Evolutionary conservation across 1,284 basidiomycete genomes (phyloP).

Genomic region (Apiotrichum porosum): DNA sequence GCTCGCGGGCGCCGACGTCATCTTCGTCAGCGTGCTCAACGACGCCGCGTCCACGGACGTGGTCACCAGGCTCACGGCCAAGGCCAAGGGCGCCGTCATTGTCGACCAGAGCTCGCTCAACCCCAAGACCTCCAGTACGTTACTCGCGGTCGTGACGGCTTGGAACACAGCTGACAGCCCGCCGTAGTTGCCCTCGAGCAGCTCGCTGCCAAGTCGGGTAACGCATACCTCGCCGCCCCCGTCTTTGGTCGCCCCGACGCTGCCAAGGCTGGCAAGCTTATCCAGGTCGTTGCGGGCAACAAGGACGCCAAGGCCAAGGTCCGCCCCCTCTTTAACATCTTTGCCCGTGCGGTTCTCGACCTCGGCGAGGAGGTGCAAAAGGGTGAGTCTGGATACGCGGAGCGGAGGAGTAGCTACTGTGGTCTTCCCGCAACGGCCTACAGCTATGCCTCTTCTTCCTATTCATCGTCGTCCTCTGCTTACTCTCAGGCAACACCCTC

Average conservation of each 20-base stretch:
- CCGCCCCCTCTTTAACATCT: slow-evolving; percentile 18
- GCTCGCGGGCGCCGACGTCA: slow-evolving; percentile 18
- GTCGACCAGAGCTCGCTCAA: slow-evolving; percentile 34
- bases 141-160: background rate
- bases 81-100: slow-evolving; percentile 19
- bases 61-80: slow-evolving; percentile 13
- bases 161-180: background rate
- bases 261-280: slow-evolving; percentile 28
- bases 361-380: slow-evolving; percentile 35
- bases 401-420: background rate
- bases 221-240: slow-evolving; percentile 28
- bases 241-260: slow-evolving; percentile 36
- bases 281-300: slow-evolving; percentile 28
- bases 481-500: slow-evolving; percentile 27
- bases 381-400: slow-evolving; percentile 17
- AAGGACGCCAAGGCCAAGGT: slow-evolving; percentile 16
- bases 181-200: slow-evolving; percentile 25
- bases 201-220: slow-evolving; percentile 18
- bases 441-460: no score
- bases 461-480: background rate
- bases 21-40: slow-evolving; percentile 32
- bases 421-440: background rate
- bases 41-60: slow-evolving; percentile 29
- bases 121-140: slow-evolving; percentile 31
- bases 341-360: slow-evolving; percentile 25